Evolutionary conservation across 331 rosid genomes (phyloP).

Genomic region (Acacia pycnantha): DNA sequence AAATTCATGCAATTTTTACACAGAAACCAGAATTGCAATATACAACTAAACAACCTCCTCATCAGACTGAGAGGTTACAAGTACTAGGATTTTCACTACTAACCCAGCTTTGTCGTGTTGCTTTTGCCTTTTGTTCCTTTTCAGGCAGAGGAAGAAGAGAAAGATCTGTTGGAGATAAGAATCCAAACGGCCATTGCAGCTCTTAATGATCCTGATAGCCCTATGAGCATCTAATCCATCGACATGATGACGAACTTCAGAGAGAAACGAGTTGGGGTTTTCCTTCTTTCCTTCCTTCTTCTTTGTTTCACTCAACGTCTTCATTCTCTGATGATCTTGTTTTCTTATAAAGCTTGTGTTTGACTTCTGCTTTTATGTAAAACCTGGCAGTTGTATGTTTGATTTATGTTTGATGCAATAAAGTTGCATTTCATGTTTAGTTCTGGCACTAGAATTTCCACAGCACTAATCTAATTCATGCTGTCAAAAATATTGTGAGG

Average conservation of each 20-base stretch:
- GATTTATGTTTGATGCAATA: not conserved
- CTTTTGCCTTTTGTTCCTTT: not conserved
- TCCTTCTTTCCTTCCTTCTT: not conserved
- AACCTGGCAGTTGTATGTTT: not conserved
- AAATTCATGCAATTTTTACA: not conserved
- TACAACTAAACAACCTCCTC: not conserved
- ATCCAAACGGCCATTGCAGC: constrained; percentile 70
- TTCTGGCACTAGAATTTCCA: not conserved
- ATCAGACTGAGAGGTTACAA: not conserved
- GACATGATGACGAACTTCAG: not conserved
- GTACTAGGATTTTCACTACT: not conserved
- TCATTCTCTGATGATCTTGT: not conserved
- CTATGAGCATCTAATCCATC: constrained; percentile 52
- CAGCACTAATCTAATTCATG: not conserved
- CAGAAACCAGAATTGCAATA: not conserved
- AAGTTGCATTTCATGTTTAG: not conserved
- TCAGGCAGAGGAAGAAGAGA: constrained; percentile 80
- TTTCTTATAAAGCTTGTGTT: not conserved
- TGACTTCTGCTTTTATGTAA: not conserved
- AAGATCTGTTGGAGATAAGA: constrained; percentile 53
- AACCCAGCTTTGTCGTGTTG: not conserved
- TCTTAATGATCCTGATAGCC: constrained; percentile 70
- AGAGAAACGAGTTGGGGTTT: not conserved
- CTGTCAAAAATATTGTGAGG: not conserved
- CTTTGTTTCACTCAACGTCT: not conserved